phyloP scores from a whole-genome alignment of 2,329 filamentous ascomycete genomes.

The Pestalotiopsis fici region DNA sequence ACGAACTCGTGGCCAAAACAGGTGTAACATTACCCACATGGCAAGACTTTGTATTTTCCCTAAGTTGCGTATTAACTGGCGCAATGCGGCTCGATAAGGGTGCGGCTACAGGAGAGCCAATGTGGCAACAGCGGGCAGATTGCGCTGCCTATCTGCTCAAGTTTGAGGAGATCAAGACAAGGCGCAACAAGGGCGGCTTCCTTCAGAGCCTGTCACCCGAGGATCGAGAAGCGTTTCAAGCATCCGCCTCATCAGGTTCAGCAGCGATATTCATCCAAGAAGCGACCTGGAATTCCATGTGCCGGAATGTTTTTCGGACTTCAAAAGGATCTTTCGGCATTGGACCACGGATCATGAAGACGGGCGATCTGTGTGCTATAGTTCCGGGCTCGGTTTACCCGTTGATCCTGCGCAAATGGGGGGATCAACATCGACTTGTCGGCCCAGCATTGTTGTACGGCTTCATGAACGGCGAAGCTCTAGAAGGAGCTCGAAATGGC shows the following conservation, averaged over 20 bases:
- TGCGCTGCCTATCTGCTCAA: neutral
- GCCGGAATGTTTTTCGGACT: constrained; percentile 2
- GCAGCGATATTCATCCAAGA: constrained; percentile 1
- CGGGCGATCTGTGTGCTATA: neutral
- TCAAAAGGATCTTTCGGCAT: neutral
- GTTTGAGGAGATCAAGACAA: neutral
- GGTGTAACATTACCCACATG: neutral
- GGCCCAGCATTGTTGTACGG: constrained; percentile 1
- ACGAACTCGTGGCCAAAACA: neutral
- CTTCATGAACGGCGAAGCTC: neutral
- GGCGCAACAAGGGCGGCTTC: neutral
- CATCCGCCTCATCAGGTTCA: neutral
- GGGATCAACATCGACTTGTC: neutral
- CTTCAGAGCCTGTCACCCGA: neutral
- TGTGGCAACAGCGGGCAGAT: neutral
- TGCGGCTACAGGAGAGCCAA: neutral
- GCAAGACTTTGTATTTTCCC: neutral
- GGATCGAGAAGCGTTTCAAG: neutral
- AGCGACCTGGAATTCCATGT: constrained; percentile 7
- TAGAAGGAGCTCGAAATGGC: neutral
- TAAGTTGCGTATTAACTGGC: neutral
- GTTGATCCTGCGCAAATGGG: neutral
- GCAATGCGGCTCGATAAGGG: neutral
- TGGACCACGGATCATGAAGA: neutral
- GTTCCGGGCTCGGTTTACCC: constrained; percentile 1